These are phyloP conservation scores for Rhizopus arrhizus DNA, from an alignment of 371 early-diverging fungal species.

Conservation along the genomic window DNA sequence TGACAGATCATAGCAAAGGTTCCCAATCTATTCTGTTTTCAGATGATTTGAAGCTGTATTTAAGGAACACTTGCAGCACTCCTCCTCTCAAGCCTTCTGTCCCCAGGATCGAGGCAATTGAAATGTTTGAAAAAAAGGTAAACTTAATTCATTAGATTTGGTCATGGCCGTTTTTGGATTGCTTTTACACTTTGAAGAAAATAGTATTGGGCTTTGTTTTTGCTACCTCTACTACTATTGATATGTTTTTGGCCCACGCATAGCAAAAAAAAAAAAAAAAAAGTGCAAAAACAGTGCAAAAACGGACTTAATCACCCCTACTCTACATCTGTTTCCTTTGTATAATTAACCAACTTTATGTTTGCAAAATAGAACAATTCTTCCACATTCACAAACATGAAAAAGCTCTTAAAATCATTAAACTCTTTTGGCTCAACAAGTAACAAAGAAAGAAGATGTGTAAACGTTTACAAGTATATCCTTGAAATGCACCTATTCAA, in stretches of 20 bases:
- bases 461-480: slow-evolving; percentile 15
- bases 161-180: slow-evolving; percentile 11
- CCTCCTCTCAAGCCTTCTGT: not conserved
- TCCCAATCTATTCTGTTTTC: slow-evolving; percentile 13
- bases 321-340: slow-evolving; percentile 15
- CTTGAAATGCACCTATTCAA: slow-evolving; percentile 19
- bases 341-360: slow-evolving; percentile 10
- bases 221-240: slow-evolving; percentile 11
- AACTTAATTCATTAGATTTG: slow-evolving; percentile 10
- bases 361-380: slow-evolving; percentile 16
- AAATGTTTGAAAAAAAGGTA: slow-evolving; percentile 15
- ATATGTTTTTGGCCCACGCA: not conserved
- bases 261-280: not conserved
- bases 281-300: not conserved
- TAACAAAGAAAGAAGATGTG: slow-evolving; percentile 6
- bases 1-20: slow-evolving; percentile 13
- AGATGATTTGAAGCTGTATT: slow-evolving; percentile 18
- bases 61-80: slow-evolving; percentile 9
- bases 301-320: not conserved
- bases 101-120: slow-evolving; percentile 4
- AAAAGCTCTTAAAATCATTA: slow-evolving; percentile 13
- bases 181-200: slow-evolving; percentile 11
- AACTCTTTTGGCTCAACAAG: slow-evolving; percentile 2
- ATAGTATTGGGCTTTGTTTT: not conserved
- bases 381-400: slow-evolving; percentile 8